Conservation (phyloP, 1,284 basidiomycete species). For the Tilletiaria anomala region DNA sequence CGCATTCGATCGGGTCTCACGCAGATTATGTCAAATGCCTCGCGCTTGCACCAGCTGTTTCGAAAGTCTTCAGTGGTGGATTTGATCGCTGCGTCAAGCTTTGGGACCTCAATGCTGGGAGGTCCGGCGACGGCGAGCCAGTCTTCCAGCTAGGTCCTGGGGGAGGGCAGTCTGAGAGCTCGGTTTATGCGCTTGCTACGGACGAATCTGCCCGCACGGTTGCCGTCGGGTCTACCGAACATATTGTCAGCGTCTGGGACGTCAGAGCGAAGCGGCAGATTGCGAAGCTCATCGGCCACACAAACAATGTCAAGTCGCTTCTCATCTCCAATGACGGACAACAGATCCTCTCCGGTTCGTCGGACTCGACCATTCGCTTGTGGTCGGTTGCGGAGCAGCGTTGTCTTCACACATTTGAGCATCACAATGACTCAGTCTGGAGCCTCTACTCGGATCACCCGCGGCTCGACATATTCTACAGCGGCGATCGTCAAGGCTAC, state of each 20-base stretch:
- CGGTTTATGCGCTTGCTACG: slow-evolving; percentile 40
- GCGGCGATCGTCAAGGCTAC: slow-evolving; percentile 76
- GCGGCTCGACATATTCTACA: slow-evolving; percentile 81
- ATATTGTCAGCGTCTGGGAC: slow-evolving; percentile 82
- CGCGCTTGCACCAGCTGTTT: slow-evolving; percentile 16
- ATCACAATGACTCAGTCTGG: slow-evolving; percentile 93
- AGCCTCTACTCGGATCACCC: slow-evolving; percentile 75
- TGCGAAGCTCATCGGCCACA: slow-evolving; percentile 54
- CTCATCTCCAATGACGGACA: slow-evolving; percentile 73
- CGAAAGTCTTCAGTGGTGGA: slow-evolving; percentile 63
- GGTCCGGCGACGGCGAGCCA: slow-evolving; percentile 6
- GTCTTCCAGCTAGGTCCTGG: slow-evolving; percentile 15
- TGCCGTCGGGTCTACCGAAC: slow-evolving; percentile 78
- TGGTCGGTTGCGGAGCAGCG: slow-evolving; percentile 83
- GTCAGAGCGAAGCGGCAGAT: slow-evolving; percentile 47
- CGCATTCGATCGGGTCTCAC: slow-evolving; percentile 66
- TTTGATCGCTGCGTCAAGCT: slow-evolving; percentile 85
- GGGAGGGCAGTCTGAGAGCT: slow-evolving; percentile 9
- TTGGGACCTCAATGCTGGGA: slow-evolving; percentile 48
- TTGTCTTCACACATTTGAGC: slow-evolving; percentile 87
- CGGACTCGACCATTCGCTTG: slow-evolving; percentile 61
- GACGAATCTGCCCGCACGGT: slow-evolving; percentile 64
- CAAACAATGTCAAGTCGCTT: slow-evolving; percentile 84
- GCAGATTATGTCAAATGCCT: slow-evolving; percentile 76
- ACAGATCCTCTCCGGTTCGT: slow-evolving; percentile 44